A percentile compares a stretch with the other conserved stretches of the same genome.
phyloP scores from a whole-genome alignment of 176 grass and related monocot species.

The Thinopyrum elongatum region DNA sequence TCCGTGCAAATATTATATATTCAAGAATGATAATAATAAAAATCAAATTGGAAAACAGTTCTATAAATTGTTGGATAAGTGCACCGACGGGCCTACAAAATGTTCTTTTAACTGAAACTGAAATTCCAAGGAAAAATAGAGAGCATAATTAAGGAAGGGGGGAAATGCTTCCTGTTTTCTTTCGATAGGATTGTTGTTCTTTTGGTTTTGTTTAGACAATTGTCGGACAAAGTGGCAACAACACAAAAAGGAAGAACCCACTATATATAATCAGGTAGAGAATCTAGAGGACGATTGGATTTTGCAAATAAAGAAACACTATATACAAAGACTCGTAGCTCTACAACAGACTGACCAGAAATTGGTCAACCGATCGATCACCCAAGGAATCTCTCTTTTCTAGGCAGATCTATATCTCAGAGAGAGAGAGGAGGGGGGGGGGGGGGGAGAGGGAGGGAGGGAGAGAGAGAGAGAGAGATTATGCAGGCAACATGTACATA shows the following conservation, averaged over 20 bases:
- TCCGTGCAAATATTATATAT: background rate
- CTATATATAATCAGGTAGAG: background rate
- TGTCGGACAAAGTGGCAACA: constrained; percentile 7
- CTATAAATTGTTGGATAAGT: background rate
- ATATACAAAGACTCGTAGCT: background rate
- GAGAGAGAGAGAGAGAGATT: constrained; percentile 12
- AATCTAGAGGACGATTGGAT: background rate
- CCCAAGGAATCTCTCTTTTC: background rate
- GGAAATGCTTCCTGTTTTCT: background rate
- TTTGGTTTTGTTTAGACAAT: background rate
- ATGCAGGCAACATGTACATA: background rate
- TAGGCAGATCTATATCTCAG: constrained; percentile 12
- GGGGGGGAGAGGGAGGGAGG: background rate
- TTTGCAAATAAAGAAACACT: background rate
- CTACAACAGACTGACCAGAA: background rate
- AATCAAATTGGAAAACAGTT: background rate
- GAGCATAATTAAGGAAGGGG: background rate
- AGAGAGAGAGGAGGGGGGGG: too few relatives aligned
- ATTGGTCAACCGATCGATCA: background rate
- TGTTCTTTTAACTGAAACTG: background rate
- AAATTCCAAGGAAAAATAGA: background rate
- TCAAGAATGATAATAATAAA: background rate
- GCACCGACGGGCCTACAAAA: background rate
- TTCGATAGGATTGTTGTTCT: background rate
- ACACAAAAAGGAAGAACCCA: background rate